Base-by-base conservation (phyloP, 2,329 filamentous ascomycete species). In the Fusarium liriodendri region DNA sequence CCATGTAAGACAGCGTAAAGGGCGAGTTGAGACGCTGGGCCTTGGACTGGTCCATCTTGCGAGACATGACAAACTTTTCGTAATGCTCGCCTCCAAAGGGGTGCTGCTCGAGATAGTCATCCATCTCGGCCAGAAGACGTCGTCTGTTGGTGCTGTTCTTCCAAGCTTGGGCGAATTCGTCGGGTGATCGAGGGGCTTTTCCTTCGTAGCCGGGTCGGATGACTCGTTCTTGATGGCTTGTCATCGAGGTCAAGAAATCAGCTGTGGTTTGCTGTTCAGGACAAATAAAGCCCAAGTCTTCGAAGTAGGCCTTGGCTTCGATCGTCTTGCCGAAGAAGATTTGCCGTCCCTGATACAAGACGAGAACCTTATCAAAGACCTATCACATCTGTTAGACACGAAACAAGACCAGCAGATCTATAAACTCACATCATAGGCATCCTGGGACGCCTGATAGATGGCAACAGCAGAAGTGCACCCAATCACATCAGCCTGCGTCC, bases 321-420 rank as follows among this genome's bases (percentile, higher is more conserved):
- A 62, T 52, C 2, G 77, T 77, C 40, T 69, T 73, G 4, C 79
- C 79, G 47, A 80, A 80, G 73, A 78, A 94, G 62, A 93, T 90
- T 72, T 92, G 91, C 59, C 89, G 88, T 11, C 92, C 92, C 73
- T 93, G 89, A 76, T 93, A 92, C 1, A 94, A 85, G 0, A 94
- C 84, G 2, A 92, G 83, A 0, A 91, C 92, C 78, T 93, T 93
- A 80, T 94, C 91, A 70, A 94, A 93, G 0, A 90, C 80, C 72
- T 74, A 29, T 1, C 2, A 9, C 0, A 13, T 14, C 8, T 4
- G n/a, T 73, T 20, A 73, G 64, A 25, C 0, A 2, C 18, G 25
- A 1, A 11, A 3, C 3, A 18, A 18, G 0, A 18, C 1, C 3
- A 58, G 5, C 5, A 9, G 1, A 13, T 5, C 4, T 11, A 0